Conservation (phyloP, 345 rosid species). For the Xanthoceras sorbifolium region DNA sequence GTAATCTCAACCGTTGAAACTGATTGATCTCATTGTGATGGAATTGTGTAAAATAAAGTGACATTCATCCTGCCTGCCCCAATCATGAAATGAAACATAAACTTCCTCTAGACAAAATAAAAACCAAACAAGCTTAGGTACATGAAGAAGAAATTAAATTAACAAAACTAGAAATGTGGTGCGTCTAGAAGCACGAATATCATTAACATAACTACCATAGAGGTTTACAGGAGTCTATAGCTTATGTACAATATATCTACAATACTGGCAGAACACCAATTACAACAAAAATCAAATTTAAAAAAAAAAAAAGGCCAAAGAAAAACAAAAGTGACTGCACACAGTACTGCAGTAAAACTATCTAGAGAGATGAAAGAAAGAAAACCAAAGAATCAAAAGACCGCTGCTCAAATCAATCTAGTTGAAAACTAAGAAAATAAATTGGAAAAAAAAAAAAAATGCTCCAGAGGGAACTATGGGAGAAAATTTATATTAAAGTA, state of each 20-base stretch:
- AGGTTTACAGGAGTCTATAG: slow-evolving; percentile 19
- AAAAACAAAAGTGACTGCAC: slow-evolving; percentile 21
- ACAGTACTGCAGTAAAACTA: slow-evolving; percentile 24
- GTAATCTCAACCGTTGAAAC: background rate
- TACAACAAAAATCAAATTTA: slow-evolving; percentile 5
- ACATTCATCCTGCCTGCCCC: background rate
- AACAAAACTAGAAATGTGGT: background rate
- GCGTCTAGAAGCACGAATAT: slow-evolving; percentile 10
- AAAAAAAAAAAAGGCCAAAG: background rate
- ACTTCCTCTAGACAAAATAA: background rate
- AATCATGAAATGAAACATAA: background rate
- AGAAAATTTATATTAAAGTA: slow-evolving; percentile 12
- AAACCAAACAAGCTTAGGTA: background rate
- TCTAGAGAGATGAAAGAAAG: slow-evolving; percentile 1
- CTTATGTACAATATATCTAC: slow-evolving; percentile 45
- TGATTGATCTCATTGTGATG: background rate
- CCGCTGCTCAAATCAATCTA: slow-evolving; percentile 15
- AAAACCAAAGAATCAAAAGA: slow-evolving; percentile 18
- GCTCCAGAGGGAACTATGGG: slow-evolving; percentile 4
- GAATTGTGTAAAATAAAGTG: background rate
- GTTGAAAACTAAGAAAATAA: slow-evolving; percentile 19
- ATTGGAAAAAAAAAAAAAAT: background rate
- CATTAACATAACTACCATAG: slow-evolving; percentile 14
- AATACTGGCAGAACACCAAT: slow-evolving; percentile 20
- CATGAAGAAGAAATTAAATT: slow-evolving; percentile 4